Evolutionary conservation across 176 grass and related monocot species (phyloP), one percentile per base, ranked within the genome.

Genomic region (Lolium rigidum): DNA sequence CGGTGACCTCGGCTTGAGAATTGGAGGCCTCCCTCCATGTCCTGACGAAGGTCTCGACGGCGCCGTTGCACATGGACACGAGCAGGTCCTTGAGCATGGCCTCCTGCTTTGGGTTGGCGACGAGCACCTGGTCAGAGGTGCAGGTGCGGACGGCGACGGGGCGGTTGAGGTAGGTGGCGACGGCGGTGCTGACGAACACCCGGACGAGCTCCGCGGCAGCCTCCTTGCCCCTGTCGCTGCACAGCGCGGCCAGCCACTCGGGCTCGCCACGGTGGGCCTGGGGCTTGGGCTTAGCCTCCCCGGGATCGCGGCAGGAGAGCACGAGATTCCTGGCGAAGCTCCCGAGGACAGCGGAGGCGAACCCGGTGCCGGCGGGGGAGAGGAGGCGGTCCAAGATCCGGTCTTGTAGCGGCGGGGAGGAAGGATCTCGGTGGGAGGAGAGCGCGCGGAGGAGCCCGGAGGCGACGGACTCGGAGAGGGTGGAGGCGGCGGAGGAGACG

Each of bases 31-130:
- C 84, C 50, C 89, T 89, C 31, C 86, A 95, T 10, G 93, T 95
- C 83, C 89, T 92, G 47, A 98, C 81, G 58, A 95, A 92, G 1
- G 95, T 95, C 61, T 92, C 91, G 1, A 98, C 88, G 7, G 91
- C 95, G 16, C 95, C 95, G n/a, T 98, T 98, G 82, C 95, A 89
- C 47, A 95, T 78, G 10, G 95, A 91, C 3, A 98, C 91, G 4
- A 90, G 80, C 21, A 98, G n/a, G 61, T 95, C 91, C 93, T 95
- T 98, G 85, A 95, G 66, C 89, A 87, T 89, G 24, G 79, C 91
- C 80, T 95, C 93, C 13, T 95, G 88, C 61, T 80, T 93, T 24
- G 93, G 89, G 81, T 92, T 28, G n/a, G 89, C 86, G 2, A 88
- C 20, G 59, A 90, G 71, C 48, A 79, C 49, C 61, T 87, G 83